phyloP scores from a whole-genome alignment of 2,329 filamentous ascomycete species.

The Alternaria solani region DNA sequence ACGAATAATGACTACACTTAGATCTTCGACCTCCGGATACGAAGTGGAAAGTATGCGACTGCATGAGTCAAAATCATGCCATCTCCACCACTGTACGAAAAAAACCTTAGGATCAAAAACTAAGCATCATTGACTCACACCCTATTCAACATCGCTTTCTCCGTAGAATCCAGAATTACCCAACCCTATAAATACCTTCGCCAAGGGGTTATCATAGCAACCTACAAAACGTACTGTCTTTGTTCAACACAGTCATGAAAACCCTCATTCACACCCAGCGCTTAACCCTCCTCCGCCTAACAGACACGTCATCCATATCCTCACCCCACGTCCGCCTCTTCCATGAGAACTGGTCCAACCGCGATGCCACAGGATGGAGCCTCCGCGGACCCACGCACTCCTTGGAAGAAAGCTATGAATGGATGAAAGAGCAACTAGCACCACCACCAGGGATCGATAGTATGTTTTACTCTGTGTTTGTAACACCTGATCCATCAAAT shows the following conservation, averaged over 20 bases:
- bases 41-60: too few species aligned
- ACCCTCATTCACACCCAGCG: slow-evolving; percentile 25
- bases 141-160: not conserved
- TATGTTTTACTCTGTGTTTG: slow-evolving; percentile 28
- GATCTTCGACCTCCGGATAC: not conserved
- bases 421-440: slow-evolving; percentile 26
- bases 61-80: not conserved
- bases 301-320: slow-evolving; percentile 22
- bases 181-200: not conserved
- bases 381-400: slow-evolving; percentile 31
- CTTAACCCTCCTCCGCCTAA: slow-evolving; percentile 34
- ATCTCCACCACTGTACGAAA: not conserved
- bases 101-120: not conserved
- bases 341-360: slow-evolving; percentile 37
- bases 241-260: not conserved
- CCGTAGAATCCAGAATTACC: not conserved
- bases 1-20: not conserved
- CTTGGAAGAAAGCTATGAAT: slow-evolving; percentile 26
- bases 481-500: not conserved
- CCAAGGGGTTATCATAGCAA: not conserved
- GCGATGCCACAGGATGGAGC: slow-evolving; percentile 36
- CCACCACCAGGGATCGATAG: slow-evolving; percentile 11
- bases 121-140: slow-evolving; percentile 2
- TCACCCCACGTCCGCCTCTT: slow-evolving; percentile 35
- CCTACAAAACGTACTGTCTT: not conserved